Evolutionary conservation across 1,284 basidiomycete species (phyloP).

Genomic region (Ustilago lituana): DNA sequence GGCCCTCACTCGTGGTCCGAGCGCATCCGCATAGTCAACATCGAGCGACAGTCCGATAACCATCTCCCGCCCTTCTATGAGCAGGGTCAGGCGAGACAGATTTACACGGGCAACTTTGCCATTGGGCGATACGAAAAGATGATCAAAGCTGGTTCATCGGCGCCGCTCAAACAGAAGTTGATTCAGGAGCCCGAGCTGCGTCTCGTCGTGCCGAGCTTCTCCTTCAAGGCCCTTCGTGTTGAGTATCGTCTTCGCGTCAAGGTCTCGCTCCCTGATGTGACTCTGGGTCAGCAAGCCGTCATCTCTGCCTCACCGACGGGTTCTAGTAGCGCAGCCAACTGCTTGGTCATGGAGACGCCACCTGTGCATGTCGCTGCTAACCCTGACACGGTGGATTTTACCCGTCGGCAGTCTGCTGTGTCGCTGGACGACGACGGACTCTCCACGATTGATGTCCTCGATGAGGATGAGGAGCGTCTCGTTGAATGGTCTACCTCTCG

Average conservation of each 20-base stretch:
- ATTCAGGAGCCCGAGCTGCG: conserved; percentile 37
- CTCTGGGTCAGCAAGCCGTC: neutral
- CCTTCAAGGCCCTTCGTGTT: conserved; percentile 44
- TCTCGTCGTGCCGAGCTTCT: conserved; percentile 45
- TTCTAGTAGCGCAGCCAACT: neutral
- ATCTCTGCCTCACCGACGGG: conserved; percentile 1
- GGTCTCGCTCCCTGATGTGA: conserved; percentile 19
- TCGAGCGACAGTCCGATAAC: conserved; percentile 37
- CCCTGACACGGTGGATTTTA: conserved; percentile 48
- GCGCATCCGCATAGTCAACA: conserved; percentile 44
- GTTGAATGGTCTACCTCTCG: conserved; percentile 29
- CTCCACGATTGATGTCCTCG: conserved; percentile 35
- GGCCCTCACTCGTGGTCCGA: conserved; percentile 49
- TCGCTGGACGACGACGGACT: conserved; percentile 33
- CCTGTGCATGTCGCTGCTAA: conserved; percentile 43
- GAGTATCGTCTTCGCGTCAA: conserved; percentile 44
- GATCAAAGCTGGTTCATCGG: conserved; percentile 38
- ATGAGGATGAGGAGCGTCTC: conserved; percentile 43
- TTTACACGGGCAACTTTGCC: conserved; percentile 49
- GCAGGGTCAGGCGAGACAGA: conserved; percentile 24
- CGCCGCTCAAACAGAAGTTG: conserved; percentile 32
- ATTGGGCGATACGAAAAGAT: conserved; percentile 47
- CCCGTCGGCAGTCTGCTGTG: conserved; percentile 25
- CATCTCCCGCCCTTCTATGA: conserved; percentile 50
- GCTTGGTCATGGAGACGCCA: conserved; percentile 44